These are phyloP conservation scores for Scleromitrula shiraiana DNA, from an alignment of 2,329 filamentous ascomycete species.

Conservation along the genomic window DNA sequence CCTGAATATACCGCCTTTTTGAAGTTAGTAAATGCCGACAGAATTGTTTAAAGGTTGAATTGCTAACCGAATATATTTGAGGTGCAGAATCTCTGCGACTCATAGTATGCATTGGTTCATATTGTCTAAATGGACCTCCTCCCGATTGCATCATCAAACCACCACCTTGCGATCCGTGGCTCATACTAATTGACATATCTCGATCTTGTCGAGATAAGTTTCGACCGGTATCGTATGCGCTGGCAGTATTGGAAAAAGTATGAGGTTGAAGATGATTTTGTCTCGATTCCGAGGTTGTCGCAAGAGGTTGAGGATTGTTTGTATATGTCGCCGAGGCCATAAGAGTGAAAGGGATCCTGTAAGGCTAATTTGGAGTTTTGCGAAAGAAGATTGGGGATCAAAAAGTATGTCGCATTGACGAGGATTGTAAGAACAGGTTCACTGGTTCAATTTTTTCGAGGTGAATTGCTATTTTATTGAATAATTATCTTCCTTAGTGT, in stretches of 20 bases:
- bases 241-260: slow-evolving; percentile 17
- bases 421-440: too few relatives aligned
- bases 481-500: too few relatives aligned
- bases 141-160: slow-evolving; percentile 29
- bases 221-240: slow-evolving; percentile 18
- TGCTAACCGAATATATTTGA: slow-evolving; percentile 55
- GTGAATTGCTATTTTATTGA: too few relatives aligned
- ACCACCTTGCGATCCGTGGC: slow-evolving; percentile 27
- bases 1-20: slow-evolving; percentile 80
- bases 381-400: neutral
- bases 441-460: too few relatives aligned
- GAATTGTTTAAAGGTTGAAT: neutral
- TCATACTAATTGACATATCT: slow-evolving; percentile 30
- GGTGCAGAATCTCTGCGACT: slow-evolving; percentile 31
- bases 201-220: slow-evolving; percentile 16
- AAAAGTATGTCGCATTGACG: neutral
- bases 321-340: slow-evolving; percentile 25
- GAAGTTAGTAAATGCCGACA: slow-evolving; percentile 13
- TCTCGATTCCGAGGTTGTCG: slow-evolving; percentile 24
- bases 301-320: slow-evolving; percentile 24
- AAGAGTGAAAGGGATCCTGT: slow-evolving; percentile 11
- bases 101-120: slow-evolving; percentile 21
- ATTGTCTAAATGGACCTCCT: slow-evolving; percentile 25
- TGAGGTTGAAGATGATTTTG: slow-evolving; percentile 22
- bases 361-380: neutral